phyloP scores from a whole-genome alignment of 441 rosid genomes.

The Gossypium lobatum region DNA sequence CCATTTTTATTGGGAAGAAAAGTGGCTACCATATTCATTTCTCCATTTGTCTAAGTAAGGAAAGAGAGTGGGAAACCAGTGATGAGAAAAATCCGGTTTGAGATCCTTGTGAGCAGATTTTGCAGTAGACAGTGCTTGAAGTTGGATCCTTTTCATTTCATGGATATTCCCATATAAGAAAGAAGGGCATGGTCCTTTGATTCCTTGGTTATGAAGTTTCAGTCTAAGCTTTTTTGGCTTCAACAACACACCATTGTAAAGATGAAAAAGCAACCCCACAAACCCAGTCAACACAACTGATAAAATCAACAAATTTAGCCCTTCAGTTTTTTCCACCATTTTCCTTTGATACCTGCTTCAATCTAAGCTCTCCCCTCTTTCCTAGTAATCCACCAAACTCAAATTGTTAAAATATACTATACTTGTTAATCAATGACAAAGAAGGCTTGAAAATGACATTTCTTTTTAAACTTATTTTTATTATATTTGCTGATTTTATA shows the following conservation, averaged over 20 bases:
- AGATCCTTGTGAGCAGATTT: background rate
- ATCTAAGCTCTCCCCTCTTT: background rate
- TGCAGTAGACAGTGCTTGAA: constrained; percentile 8
- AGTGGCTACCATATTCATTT: constrained; percentile 27
- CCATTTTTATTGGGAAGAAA: background rate
- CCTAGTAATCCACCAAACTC: background rate
- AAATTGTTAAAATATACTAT: background rate
- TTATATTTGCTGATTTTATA: background rate
- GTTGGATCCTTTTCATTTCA: constrained; percentile 28
- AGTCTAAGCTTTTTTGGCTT: constrained; percentile 23
- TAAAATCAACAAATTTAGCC: background rate
- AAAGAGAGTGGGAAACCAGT: constrained; percentile 32
- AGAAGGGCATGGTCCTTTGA: constrained; percentile 40
- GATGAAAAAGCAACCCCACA: constrained; percentile 8
- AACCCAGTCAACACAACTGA: constrained; percentile 17
- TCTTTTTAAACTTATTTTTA: background rate
- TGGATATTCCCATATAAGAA: constrained; percentile 34
- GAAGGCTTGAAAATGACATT: background rate
- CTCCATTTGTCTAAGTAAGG: constrained; percentile 30
- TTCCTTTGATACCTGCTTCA: background rate
- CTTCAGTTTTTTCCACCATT: constrained; percentile 1
- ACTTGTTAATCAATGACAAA: background rate
- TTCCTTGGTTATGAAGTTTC: constrained; percentile 33
- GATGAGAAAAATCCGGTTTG: constrained; percentile 20
- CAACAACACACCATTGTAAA: constrained; percentile 15